Evolutionary conservation across 225 moss, liverwort and hornwort species (phyloP).

Genomic region (Physcomitrium patens): DNA sequence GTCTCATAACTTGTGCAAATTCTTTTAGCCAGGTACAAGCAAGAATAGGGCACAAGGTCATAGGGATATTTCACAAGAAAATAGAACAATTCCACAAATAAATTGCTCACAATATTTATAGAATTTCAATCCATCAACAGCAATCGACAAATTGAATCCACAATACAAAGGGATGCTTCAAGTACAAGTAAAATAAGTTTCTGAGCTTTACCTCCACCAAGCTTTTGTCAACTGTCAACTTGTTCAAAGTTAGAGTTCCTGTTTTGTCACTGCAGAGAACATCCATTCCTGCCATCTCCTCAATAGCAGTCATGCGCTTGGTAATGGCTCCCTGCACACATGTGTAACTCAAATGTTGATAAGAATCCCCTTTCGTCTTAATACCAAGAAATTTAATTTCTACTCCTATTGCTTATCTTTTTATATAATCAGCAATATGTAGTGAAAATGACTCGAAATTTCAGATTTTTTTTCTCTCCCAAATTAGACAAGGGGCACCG

Average conservation of each 20-base stretch:
- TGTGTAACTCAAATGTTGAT: background rate
- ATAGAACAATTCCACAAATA: background rate
- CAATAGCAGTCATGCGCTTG: conserved; percentile 88
- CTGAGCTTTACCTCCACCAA: conserved; percentile 51
- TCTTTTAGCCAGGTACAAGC: background rate
- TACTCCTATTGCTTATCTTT: too few species aligned
- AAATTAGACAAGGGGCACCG: background rate
- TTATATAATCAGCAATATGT: background rate
- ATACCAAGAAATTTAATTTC: too few species aligned
- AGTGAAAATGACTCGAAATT: background rate
- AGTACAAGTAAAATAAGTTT: background rate
- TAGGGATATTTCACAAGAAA: background rate
- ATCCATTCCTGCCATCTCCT: conserved; percentile 88
- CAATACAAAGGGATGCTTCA: background rate
- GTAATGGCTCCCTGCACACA: conserved; percentile 75
- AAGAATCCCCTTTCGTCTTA: too few species aligned
- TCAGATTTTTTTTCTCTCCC: too few species aligned
- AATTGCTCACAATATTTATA: background rate
- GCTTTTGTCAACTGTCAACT: conserved; percentile 61
- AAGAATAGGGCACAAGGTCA: background rate
- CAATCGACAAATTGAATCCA: background rate
- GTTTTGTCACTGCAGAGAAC: conserved; percentile 76
- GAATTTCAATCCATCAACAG: background rate
- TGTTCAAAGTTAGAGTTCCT: conserved; percentile 71
- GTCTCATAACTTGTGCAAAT: background rate